Evolutionary conservation across 148 eudicot genomes (phyloP).

Genomic region (Pouteria glomerata): DNA sequence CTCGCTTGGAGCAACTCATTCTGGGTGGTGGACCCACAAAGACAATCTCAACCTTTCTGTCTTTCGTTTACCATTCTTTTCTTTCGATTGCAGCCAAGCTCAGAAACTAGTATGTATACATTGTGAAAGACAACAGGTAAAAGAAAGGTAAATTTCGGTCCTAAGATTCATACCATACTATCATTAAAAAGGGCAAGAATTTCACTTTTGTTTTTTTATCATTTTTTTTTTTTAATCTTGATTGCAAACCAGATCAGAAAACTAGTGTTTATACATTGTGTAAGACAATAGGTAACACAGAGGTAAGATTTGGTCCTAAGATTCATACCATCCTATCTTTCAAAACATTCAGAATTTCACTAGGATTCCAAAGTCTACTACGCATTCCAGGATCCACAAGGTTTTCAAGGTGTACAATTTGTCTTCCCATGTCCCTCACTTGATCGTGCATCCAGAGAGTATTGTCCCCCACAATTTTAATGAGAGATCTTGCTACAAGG

Average conservation of each 20-base stretch:
- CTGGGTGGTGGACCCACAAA: too few species aligned
- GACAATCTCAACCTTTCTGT: too few species aligned
- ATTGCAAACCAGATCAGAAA: not conserved
- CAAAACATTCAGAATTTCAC: constrained; percentile 27
- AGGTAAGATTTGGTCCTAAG: not conserved
- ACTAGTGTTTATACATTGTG: not conserved
- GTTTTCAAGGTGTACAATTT: constrained; percentile 40
- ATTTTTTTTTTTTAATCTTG: not conserved
- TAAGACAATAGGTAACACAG: not conserved
- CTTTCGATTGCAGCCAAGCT: too few species aligned
- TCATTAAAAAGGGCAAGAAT: too few species aligned
- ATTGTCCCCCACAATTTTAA: constrained; percentile 27
- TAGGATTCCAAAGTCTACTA: constrained; percentile 57
- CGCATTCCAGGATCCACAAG: constrained; percentile 26
- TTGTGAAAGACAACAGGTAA: too few species aligned
- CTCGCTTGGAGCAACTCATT: too few species aligned
- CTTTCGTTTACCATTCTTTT: too few species aligned
- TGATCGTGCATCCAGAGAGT: constrained; percentile 69
- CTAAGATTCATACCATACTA: too few species aligned
- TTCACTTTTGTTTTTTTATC: not conserved
- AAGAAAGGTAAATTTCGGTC: too few species aligned
- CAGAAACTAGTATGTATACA: too few species aligned
- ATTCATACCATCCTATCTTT: constrained; percentile 30
- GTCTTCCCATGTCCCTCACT: constrained; percentile 65
- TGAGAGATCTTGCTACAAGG: constrained; percentile 43